Base-by-base conservation (phyloP, 352 stramenopile genomes). In the Phytopythium helicoides region DNA sequence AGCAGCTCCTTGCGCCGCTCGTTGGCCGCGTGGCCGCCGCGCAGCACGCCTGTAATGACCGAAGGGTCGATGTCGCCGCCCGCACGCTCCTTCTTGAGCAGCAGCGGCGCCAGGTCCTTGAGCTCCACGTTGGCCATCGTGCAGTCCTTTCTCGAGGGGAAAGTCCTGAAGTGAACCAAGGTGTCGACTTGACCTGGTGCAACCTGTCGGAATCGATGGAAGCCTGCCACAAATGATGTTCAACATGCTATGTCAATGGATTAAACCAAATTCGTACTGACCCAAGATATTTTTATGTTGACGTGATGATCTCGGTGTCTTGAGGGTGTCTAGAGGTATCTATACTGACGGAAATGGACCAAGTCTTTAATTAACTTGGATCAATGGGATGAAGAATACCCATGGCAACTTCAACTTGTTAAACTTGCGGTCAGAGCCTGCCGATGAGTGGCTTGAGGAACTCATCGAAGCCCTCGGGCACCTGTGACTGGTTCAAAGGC, bases 61-160 rank as follows among this genome's bases (percentile, higher is more conserved):
- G 41, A 11, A 1, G 64, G 52, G 60, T 84, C 42, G 6, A 85
- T 52, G 58, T 88, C 57, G 3, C 77, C 76, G 39, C 68, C 66
- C 16, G 66, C 55, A 25, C 76, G 76, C 48, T 87, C 76, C 50
- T 68, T 76, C 58, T 84, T 81, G 50, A 87, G 66, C 51, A 82
- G 58, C 47, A 83, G 58, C 39, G 70, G 76, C 16, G 70, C 72
- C 40, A 87, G 53, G 52, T 87, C 73, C 62, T 83, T 86, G 42
- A 86, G 66, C 52, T 86, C 71, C 28, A 33, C 28, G 28, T 33
- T 33, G 5, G 28, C 28, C 28, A 33, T 33, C 28, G 5, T 33
- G 28, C 5, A 33, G 28, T 33, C 5, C 28, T 33, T 33, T 33
- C 28, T 33, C 28, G 28, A 33, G 28, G 14, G 75, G 51, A 57